Evolutionary conservation across 2,329 filamentous ascomycete species (phyloP).

Genomic region (Cercospora sp.): DNA sequence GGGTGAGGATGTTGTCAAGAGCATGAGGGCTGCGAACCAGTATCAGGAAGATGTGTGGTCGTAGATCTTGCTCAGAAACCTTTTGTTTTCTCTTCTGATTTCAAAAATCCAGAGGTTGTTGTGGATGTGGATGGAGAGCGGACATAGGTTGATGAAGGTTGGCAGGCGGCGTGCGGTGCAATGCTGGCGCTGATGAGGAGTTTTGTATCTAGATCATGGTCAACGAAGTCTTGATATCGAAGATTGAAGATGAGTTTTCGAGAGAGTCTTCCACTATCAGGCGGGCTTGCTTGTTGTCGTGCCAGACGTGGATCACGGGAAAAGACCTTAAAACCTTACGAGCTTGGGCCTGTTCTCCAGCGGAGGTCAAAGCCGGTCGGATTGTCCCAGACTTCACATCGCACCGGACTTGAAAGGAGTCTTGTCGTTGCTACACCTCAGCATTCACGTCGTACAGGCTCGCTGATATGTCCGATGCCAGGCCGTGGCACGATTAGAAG

Average conservation of each 20-base stretch:
- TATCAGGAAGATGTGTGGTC: slow-evolving; percentile 86
- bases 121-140: neutral
- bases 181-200: slow-evolving; percentile 2
- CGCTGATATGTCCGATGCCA: neutral
- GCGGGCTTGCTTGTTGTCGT: too few species aligned
- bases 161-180: neutral
- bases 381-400: neutral
- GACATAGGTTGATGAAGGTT: neutral
- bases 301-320: too few species aligned
- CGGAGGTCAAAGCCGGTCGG: neutral
- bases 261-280: too few species aligned
- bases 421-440: neutral
- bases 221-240: slow-evolving; percentile 1
- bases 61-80: slow-evolving; percentile 39
- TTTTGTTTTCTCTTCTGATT: neutral
- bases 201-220: neutral
- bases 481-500: neutral
- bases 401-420: neutral
- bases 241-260: neutral
- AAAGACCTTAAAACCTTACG: slow-evolving; percentile 17
- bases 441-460: neutral
- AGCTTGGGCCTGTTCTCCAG: slow-evolving; percentile 17
- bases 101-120: neutral
- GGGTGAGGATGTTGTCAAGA: slow-evolving; percentile 95
- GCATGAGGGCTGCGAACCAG: slow-evolving; percentile 90